Base-by-base conservation (phyloP, 805 yeast genomes). In the Limtongia smithiae region DNA sequence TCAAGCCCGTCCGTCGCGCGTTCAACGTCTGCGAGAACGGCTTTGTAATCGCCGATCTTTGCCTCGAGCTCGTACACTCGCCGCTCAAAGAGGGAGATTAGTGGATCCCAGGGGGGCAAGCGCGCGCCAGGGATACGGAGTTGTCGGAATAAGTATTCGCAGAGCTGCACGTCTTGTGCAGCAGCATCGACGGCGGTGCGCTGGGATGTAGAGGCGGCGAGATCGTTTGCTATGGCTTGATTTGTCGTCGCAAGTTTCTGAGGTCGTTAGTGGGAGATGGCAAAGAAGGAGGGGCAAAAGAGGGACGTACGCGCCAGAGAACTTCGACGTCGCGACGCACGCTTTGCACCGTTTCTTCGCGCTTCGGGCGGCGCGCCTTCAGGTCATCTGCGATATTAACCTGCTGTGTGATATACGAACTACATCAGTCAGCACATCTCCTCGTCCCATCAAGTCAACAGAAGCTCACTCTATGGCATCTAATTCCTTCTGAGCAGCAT, bases 251-350 rank as follows among this genome's bases (percentile, higher is more conserved):
- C 53, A 12, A 54, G 53, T 38, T 50, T 54, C 55, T 77, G 71
- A 31, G 70, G 65, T 8, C n/a, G 15, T 25, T 25, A 28, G 31
- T 14, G 14, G 11, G 14, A 8, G 41, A 12, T 24, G 22, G 18
- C 35, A 6, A 46, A 24, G 20, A 20, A 21, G n/a, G 15, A 37
- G 33, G 21, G 31, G 6, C 17, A 22, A 21, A 35, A 3, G n/a
- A 15, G n/a, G n/a, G 14, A 38, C 48, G 14, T 31, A 50, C 54
- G n/a, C 56, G 71, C 40, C 70, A 66, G 49, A 80, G 65, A 50
- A 78, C 75, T 54, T 71, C 76, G 17, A 76, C 76, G 54, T 80
- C 85, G 38, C 74, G 69, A 6, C 83, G 82, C 14, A 80, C 75
- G 37, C 79, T 70, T 27, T 71, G 69, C 22, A 80, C 69, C 46